Evolutionary conservation across 768 basidiomycete genomes (phyloP).

Genomic region (Dioszegia aurantiaca): DNA sequence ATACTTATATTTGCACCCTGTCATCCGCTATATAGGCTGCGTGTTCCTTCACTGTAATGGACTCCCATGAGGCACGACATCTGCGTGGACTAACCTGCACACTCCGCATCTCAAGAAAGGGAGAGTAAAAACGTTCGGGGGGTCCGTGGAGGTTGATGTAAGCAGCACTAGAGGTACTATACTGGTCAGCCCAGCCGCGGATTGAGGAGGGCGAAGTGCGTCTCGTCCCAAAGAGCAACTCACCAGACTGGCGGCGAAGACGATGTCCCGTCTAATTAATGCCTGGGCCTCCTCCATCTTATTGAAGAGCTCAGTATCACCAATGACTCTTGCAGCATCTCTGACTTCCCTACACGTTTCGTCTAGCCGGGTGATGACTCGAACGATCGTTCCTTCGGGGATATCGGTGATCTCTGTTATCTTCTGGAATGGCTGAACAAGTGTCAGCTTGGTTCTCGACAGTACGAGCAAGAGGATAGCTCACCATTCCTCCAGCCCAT

Average conservation of each 20-base stretch:
- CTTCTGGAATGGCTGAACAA: constrained; percentile 81
- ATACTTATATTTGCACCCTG: too few species aligned
- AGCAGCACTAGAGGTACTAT: constrained; percentile 27
- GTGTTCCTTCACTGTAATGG: too few species aligned
- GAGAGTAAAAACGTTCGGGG: too few species aligned
- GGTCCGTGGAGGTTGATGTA: too few species aligned
- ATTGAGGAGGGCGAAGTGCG: not conserved
- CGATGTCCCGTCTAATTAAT: constrained; percentile 93
- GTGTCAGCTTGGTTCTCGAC: constrained; percentile 10
- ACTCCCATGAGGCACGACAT: too few species aligned
- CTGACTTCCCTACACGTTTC: constrained; percentile 95
- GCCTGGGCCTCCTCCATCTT: constrained; percentile 96
- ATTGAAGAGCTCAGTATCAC: constrained; percentile 89
- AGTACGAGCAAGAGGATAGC: too few species aligned
- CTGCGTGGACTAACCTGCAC: too few species aligned
- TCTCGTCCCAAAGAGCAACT: too few species aligned
- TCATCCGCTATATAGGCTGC: too few species aligned
- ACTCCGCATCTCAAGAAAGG: too few species aligned
- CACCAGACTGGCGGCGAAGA: constrained; percentile 51
- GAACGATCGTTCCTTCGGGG: constrained; percentile 92
- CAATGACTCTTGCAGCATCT: constrained; percentile 95
- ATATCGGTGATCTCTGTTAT: constrained; percentile 90
- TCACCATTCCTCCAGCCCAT: constrained; percentile 98
- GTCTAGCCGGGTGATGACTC: constrained; percentile 90
- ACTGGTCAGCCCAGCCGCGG: not conserved